A percentile compares a stretch with the other conserved stretches of the same genome.
Conservation (phyloP, 345 rosid species). For the Microthlaspi erraticum region DNA sequence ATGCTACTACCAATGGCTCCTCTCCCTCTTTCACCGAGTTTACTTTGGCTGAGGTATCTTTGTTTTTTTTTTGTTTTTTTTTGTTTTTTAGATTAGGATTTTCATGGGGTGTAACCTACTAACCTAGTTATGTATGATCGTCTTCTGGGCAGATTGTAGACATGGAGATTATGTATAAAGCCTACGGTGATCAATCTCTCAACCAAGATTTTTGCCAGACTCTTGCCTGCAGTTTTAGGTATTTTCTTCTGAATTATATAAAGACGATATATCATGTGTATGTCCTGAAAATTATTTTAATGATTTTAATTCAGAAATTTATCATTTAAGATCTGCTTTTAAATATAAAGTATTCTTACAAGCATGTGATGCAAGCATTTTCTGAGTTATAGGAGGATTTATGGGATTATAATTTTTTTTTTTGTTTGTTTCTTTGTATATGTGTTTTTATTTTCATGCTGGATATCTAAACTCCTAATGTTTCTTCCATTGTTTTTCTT, state of each 20-base stretch:
- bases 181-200: conserved; percentile 58
- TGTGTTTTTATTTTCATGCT: background rate
- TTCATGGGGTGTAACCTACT: conserved; percentile 7
- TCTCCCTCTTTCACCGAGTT: conserved; percentile 47
- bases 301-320: too few species aligned
- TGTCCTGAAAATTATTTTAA: background rate
- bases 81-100: background rate
- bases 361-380: background rate
- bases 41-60: conserved; percentile 52
- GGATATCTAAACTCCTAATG: background rate
- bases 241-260: background rate
- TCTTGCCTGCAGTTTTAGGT: conserved; percentile 76
- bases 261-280: background rate
- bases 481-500: background rate
- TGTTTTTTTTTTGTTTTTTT: background rate
- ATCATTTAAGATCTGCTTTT: background rate
- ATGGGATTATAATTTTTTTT: background rate
- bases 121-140: background rate
- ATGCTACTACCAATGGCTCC: conserved; percentile 31
- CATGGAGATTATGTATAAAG: conserved; percentile 73
- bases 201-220: conserved; percentile 59
- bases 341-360: background rate
- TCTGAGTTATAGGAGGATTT: background rate
- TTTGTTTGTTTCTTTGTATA: background rate
- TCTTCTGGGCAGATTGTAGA: conserved; percentile 59